phyloP scores from a whole-genome alignment of 352 stramenopile genomes.

The Pythium folliculosum region DNA sequence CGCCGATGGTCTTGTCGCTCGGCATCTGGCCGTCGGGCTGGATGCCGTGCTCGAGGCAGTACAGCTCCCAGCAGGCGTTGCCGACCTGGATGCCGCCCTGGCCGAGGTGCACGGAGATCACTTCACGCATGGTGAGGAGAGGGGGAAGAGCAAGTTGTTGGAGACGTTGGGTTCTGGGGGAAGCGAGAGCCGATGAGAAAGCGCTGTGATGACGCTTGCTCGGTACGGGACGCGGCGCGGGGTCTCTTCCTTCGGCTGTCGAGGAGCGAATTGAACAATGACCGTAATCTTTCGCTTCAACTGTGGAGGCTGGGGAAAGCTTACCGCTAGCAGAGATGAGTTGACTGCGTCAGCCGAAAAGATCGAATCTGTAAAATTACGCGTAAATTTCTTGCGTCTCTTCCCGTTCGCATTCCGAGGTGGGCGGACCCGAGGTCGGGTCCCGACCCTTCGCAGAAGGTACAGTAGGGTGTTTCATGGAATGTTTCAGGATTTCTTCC shows the following conservation, averaged over 20 bases:
- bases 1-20: slow-evolving; percentile 91
- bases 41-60: slow-evolving; percentile 88
- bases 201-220: slow-evolving; percentile 78
- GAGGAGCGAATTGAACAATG: slow-evolving; percentile 18
- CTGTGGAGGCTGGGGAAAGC: not conserved
- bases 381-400: not conserved
- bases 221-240: slow-evolving; percentile 17
- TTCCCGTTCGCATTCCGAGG: not conserved
- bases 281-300: slow-evolving; percentile 7
- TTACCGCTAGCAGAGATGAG: not conserved
- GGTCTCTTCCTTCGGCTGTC: not conserved
- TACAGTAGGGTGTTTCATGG: not conserved
- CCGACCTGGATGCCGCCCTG: slow-evolving; percentile 91
- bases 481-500: not conserved
- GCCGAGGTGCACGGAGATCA: slow-evolving; percentile 86
- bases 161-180: not conserved
- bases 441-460: not conserved
- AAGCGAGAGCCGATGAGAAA: slow-evolving; percentile 44
- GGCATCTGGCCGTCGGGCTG: slow-evolving; percentile 93
- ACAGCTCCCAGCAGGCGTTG: slow-evolving; percentile 83
- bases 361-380: slow-evolving; percentile 7
- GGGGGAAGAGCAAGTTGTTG: not conserved
- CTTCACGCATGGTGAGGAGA: slow-evolving; percentile 55
- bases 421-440: no score
- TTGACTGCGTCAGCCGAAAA: not conserved